Conservation (phyloP, 306 rosid genomes). For the Vigna unguiculata region DNA sequence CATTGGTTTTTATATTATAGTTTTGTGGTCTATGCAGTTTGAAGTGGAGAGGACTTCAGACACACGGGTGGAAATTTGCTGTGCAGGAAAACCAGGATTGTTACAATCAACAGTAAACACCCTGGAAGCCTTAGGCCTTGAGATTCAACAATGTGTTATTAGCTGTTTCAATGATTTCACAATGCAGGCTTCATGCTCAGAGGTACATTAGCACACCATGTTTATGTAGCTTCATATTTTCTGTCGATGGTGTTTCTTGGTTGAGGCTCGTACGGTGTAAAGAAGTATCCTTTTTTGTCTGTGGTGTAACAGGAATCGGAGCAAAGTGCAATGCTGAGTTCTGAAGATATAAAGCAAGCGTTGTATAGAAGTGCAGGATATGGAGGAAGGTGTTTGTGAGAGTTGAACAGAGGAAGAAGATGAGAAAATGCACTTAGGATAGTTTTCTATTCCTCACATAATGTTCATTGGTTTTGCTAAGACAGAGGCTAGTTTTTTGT, state of each 20-base stretch:
- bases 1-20: background rate
- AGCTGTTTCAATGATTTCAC: slow-evolving; percentile 93
- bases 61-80: slow-evolving; percentile 76
- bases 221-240: slow-evolving; percentile 10
- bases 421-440: slow-evolving; percentile 11
- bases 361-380: slow-evolving; percentile 89
- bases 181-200: slow-evolving; percentile 94
- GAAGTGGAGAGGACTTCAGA: slow-evolving; percentile 77
- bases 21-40: slow-evolving; percentile 55
- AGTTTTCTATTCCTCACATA: slow-evolving; percentile 3
- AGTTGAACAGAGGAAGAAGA: slow-evolving; percentile 3
- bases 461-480: slow-evolving; percentile 15
- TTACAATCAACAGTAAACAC: slow-evolving; percentile 74
- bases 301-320: slow-evolving; percentile 60
- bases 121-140: slow-evolving; percentile 88
- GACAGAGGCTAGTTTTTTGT: slow-evolving; percentile 1
- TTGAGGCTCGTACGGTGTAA: background rate
- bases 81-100: slow-evolving; percentile 85
- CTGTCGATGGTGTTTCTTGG: background rate
- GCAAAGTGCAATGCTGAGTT: slow-evolving; percentile 47
- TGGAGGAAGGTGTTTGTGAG: slow-evolving; percentile 90
- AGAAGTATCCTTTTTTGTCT: slow-evolving; percentile 23
- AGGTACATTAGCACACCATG: slow-evolving; percentile 58
- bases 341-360: slow-evolving; percentile 84
- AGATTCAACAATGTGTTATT: slow-evolving; percentile 91